Conservation (phyloP, 805 yeast species). For the Ogataea nonfermentans region DNA sequence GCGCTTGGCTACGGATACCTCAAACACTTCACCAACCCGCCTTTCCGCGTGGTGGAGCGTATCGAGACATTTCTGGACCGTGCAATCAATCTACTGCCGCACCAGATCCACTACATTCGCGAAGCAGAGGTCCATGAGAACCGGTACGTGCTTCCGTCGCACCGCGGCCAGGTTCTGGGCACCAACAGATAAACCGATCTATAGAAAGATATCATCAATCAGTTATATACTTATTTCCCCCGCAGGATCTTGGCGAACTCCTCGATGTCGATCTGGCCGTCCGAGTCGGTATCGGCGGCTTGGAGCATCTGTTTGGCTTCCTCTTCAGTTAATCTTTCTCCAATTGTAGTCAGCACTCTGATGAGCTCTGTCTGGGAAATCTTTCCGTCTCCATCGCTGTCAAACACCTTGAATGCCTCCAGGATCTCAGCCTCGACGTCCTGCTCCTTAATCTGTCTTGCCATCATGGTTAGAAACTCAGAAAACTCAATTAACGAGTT, state of each 20-base stretch:
- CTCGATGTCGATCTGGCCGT: conserved; percentile 95
- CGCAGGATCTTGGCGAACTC: conserved; percentile 90
- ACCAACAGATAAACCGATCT: conserved; percentile 3
- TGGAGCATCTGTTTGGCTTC: conserved; percentile 97
- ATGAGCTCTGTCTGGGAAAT: conserved; percentile 95
- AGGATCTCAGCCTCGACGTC: conserved; percentile 96
- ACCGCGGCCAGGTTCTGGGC: conserved; percentile 31
- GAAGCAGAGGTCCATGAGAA: conserved; percentile 54
- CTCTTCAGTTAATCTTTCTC: conserved; percentile 93
- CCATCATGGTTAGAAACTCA: conserved; percentile 83
- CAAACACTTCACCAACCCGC: conserved; percentile 58
- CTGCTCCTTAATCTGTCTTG: conserved; percentile 91
- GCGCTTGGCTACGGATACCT: conserved; percentile 57
- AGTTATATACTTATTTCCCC: conserved; percentile 49
- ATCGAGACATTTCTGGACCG: conserved; percentile 57
- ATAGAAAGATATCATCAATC: conserved; percentile 1
- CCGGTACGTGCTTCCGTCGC: conserved; percentile 28
- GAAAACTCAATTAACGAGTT: conserved; percentile 86
- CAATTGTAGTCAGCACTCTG: conserved; percentile 95
- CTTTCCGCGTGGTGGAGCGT: conserved; percentile 58
- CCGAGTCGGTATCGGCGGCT: conserved; percentile 93
- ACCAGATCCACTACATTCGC: conserved; percentile 50
- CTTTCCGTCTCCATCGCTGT: conserved; percentile 93
- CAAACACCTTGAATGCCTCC: conserved; percentile 98
- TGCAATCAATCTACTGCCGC: conserved; percentile 53